These are phyloP conservation scores for Geosmithia flava DNA, from an alignment of 2,329 filamentous ascomycete genomes.

Conservation along the genomic window DNA sequence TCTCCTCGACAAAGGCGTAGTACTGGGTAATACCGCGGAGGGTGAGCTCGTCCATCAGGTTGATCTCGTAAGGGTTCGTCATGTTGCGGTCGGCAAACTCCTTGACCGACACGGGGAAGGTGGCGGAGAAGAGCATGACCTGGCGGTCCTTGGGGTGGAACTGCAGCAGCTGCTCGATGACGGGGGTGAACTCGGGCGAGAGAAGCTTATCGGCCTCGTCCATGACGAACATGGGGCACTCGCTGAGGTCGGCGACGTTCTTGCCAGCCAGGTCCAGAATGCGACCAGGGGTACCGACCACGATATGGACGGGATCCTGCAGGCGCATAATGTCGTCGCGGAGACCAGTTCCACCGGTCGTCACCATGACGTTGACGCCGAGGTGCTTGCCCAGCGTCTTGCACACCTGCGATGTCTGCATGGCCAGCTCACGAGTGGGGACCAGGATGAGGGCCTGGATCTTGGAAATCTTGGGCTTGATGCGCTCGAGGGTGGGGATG, in stretches of 20 bases:
- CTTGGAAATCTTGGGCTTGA: slow-evolving; percentile 93
- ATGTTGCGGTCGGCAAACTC: slow-evolving; percentile 98
- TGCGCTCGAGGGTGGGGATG: slow-evolving; percentile 86
- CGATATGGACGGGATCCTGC: slow-evolving; percentile 89
- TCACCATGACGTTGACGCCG: slow-evolving; percentile 98
- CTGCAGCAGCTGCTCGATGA: slow-evolving; percentile 88
- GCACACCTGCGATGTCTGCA: slow-evolving; percentile 98
- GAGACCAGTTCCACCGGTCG: slow-evolving; percentile 86
- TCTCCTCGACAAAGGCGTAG: slow-evolving; percentile 98
- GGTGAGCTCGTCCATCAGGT: slow-evolving; percentile 98
- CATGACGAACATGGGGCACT: slow-evolving; percentile 98
- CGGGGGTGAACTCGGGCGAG: slow-evolving; percentile 91
- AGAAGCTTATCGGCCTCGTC: slow-evolving; percentile 98
- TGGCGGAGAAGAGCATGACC: slow-evolving; percentile 98
- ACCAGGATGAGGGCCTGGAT: slow-evolving; percentile 95
- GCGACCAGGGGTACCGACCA: slow-evolving; percentile 92
- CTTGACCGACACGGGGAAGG: slow-evolving; percentile 94
- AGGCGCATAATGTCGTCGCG: slow-evolving; percentile 95
- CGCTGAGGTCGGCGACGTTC: slow-evolving; percentile 87
- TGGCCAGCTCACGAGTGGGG: slow-evolving; percentile 88
- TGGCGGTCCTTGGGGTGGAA: slow-evolving; percentile 97
- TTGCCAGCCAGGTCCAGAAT: slow-evolving; percentile 95
- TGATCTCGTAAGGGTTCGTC: slow-evolving; percentile 93
- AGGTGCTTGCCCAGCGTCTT: slow-evolving; percentile 97
- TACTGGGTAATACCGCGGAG: slow-evolving; percentile 97